A percentile compares a stretch with the other conserved stretches of the same genome.
Conservation (phyloP, 257 asterid genomes). For the Coffea eugenioides region DNA sequence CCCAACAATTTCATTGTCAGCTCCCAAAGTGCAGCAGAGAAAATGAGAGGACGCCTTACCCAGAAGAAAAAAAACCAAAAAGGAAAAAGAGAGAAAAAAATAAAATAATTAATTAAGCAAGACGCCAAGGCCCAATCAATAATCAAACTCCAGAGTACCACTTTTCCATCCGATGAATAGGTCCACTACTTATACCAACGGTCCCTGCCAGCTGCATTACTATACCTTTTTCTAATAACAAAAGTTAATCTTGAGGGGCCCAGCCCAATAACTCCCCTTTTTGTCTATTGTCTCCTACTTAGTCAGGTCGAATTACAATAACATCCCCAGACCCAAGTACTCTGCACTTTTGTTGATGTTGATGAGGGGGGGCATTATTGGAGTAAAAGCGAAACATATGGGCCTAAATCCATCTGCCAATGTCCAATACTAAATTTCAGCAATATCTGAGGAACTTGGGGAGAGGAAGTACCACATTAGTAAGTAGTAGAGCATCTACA, state of each 20-base stretch:
- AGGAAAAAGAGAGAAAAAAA: neutral
- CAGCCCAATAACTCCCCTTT: constrained; percentile 28
- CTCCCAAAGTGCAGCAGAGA: constrained; percentile 3
- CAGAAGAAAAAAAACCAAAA: neutral
- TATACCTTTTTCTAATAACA: neutral
- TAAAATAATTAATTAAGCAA: neutral
- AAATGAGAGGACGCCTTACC: constrained; percentile 5
- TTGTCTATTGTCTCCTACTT: constrained; percentile 9
- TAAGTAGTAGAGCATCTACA: too few relatives aligned
- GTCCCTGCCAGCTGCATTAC: constrained; percentile 17
- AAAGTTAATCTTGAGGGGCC: constrained; percentile 13
- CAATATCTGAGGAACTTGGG: neutral
- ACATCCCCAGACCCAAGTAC: neutral
- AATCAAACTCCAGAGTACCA: constrained; percentile 2
- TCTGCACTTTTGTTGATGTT: neutral
- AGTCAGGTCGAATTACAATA: neutral
- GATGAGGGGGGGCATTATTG: neutral
- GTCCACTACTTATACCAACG: constrained; percentile 13
- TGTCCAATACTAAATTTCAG: neutral
- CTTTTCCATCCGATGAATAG: constrained; percentile 17
- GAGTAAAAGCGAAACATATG: neutral
- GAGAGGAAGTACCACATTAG: neutral
- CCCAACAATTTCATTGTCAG: neutral
- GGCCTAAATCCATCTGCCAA: neutral
- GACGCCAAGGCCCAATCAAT: constrained; percentile 21